Evolutionary conservation across 805 yeast species (phyloP).

Genomic region (Ogataea minuta): DNA sequence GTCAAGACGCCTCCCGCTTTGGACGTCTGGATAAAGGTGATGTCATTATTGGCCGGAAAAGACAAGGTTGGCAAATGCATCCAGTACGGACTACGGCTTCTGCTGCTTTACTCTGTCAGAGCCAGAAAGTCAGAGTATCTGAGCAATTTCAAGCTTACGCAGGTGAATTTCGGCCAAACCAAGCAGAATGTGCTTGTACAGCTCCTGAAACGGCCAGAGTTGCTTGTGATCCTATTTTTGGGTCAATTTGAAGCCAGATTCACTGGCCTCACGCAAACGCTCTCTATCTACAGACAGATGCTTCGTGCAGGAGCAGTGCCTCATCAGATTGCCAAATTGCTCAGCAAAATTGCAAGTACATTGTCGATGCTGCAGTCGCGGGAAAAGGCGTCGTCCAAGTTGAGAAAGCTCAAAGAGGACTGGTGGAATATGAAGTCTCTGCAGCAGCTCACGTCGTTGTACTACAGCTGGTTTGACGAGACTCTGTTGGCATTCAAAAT

Average conservation of each 20-base stretch:
- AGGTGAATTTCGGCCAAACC: constrained; percentile 26
- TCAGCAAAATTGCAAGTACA: constrained; percentile 33
- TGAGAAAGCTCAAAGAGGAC: constrained; percentile 25
- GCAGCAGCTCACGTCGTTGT: constrained; percentile 53
- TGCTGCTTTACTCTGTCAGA: constrained; percentile 45
- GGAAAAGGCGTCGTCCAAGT: constrained; percentile 18
- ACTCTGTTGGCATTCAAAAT: constrained; percentile 53
- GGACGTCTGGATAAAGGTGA: constrained; percentile 46
- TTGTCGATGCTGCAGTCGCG: constrained; percentile 11
- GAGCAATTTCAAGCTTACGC: constrained; percentile 13
- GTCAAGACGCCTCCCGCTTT: constrained; percentile 13
- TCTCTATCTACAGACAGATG: constrained; percentile 61
- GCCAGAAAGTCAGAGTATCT: constrained; percentile 30
- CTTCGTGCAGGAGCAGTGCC: constrained; percentile 72
- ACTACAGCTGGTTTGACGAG: constrained; percentile 68
- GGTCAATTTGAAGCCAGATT: constrained; percentile 41
- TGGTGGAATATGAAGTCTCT: constrained; percentile 46
- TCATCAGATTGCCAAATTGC: constrained; percentile 45
- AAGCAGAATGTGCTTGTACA: constrained; percentile 25
- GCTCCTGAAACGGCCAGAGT: constrained; percentile 31
- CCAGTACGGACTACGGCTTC: constrained; percentile 55
- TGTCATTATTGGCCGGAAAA: constrained; percentile 62
- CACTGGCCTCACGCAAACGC: constrained; percentile 44
- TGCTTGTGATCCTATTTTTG: constrained; percentile 34
- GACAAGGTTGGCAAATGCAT: constrained; percentile 67